Evolutionary conservation across 1,284 basidiomycete genomes (phyloP).

Genomic region (Ceratobasidium sp.): DNA sequence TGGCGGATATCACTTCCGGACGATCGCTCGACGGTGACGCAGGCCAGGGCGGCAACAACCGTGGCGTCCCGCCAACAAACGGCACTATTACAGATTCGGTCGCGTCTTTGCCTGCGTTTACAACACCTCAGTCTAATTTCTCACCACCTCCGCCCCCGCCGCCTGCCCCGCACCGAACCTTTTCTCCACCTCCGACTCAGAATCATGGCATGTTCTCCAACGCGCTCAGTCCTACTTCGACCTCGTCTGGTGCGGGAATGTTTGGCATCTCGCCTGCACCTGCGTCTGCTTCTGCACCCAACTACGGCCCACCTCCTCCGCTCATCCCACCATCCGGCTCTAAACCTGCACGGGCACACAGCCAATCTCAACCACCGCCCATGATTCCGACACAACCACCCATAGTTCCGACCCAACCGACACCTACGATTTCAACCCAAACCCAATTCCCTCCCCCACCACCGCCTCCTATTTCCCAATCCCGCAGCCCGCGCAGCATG

Average conservation of each 20-base stretch:
- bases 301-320: neutral
- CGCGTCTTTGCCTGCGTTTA: constrained; percentile 6
- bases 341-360: neutral
- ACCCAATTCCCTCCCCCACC: constrained; percentile 7
- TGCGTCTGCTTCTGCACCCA: no score
- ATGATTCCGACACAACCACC: neutral
- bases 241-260: constrained; percentile 20
- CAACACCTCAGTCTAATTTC: neutral
- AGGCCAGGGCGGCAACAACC: neutral
- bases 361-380: constrained; percentile 14
- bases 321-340: constrained; percentile 1
- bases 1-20: constrained; percentile 10
- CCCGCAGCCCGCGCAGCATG: constrained; percentile 43
- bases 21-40: constrained; percentile 14
- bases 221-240: constrained; percentile 4
- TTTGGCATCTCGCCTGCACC: constrained; percentile 30
- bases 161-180: neutral
- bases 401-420: no score
- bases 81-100: neutral
- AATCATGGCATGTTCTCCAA: constrained; percentile 3
- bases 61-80: neutral
- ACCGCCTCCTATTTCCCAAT: constrained; percentile 1
- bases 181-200: constrained; percentile 12
- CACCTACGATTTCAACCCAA: no score
- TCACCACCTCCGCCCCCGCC: constrained; percentile 2